Conservation (phyloP, 441 rosid species). For the Brassica hybrid region DNA sequence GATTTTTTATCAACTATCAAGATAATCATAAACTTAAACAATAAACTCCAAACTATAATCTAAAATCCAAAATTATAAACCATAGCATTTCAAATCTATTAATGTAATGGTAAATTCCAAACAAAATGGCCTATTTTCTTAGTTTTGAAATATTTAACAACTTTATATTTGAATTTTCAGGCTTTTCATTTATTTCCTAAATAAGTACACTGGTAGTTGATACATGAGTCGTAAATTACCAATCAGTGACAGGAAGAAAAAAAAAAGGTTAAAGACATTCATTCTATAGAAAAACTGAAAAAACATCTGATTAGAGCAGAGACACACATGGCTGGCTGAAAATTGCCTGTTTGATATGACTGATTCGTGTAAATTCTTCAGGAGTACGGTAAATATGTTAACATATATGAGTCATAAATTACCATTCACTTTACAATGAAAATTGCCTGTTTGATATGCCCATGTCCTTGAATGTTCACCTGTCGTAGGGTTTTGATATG, state of each 20-base stretch:
- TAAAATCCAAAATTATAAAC: neutral
- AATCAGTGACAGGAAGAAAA: slow-evolving; percentile 4
- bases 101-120: neutral
- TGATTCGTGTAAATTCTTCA: slow-evolving; percentile 40
- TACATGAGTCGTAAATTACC: slow-evolving; percentile 15
- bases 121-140: neutral
- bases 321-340: slow-evolving; percentile 42
- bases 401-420: neutral
- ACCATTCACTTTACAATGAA: slow-evolving; percentile 7
- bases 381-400: slow-evolving; percentile 44
- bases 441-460: slow-evolving; percentile 7
- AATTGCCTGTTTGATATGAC: slow-evolving; percentile 34
- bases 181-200: neutral
- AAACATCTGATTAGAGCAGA: slow-evolving; percentile 40
- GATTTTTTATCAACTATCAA: neutral
- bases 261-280: slow-evolving; percentile 34
- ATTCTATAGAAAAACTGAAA: slow-evolving; percentile 31
- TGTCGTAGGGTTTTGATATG: neutral
- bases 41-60: neutral
- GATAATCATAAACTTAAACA: neutral
- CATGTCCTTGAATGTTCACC: neutral
- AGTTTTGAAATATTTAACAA: neutral
- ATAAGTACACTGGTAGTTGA: neutral
- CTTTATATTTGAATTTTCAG: neutral
- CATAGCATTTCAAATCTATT: neutral